These are phyloP conservation scores for Cephalotrichum gorgonifer DNA, from an alignment of 2,329 filamentous ascomycete genomes.

Conservation along the genomic window DNA sequence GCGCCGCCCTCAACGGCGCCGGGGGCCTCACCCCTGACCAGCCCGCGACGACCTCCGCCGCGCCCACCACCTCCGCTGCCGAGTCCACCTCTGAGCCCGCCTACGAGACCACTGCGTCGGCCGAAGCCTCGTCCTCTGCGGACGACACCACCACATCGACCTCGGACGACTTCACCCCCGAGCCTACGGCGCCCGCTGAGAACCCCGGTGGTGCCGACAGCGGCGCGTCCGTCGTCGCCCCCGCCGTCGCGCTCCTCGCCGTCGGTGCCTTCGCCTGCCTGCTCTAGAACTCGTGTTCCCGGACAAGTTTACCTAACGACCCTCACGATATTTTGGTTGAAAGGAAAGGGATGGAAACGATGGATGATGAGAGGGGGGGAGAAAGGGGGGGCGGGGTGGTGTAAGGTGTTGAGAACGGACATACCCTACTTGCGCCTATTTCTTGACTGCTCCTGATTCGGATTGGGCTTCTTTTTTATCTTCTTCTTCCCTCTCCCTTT, in stretches of 20 bases:
- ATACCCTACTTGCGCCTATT: too few relatives aligned
- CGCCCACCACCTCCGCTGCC: slow-evolving; percentile 18
- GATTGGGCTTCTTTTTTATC: slow-evolving; percentile 2
- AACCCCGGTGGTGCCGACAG: neutral
- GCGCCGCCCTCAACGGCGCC: slow-evolving; percentile 38
- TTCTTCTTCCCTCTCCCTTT: neutral
- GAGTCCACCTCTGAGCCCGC: slow-evolving; percentile 12
- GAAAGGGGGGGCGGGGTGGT: neutral
- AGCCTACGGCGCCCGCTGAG: slow-evolving; percentile 2
- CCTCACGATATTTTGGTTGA: neutral
- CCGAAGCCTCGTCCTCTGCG: too few relatives aligned
- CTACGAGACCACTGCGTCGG: slow-evolving; percentile 12
- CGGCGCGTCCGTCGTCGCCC: slow-evolving; percentile 3
- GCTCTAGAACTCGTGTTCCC: slow-evolving; percentile 5
- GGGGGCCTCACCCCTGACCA: slow-evolving; percentile 28
- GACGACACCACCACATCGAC: slow-evolving; percentile 15
- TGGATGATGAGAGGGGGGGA: neutral
- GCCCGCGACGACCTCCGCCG: slow-evolving; percentile 17
- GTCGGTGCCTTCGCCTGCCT: slow-evolving; percentile 9
- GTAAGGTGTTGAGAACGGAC: neutral
- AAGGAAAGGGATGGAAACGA: neutral
- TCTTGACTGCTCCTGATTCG: neutral
- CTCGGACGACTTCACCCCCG: neutral
- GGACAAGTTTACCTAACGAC: neutral
- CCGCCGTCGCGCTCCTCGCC: slow-evolving; percentile 7